Evolutionary conservation across 805 yeast genomes (phyloP), one percentile per base, ranked within the genome.

Genomic region (Torulaspora franciscae): DNA sequence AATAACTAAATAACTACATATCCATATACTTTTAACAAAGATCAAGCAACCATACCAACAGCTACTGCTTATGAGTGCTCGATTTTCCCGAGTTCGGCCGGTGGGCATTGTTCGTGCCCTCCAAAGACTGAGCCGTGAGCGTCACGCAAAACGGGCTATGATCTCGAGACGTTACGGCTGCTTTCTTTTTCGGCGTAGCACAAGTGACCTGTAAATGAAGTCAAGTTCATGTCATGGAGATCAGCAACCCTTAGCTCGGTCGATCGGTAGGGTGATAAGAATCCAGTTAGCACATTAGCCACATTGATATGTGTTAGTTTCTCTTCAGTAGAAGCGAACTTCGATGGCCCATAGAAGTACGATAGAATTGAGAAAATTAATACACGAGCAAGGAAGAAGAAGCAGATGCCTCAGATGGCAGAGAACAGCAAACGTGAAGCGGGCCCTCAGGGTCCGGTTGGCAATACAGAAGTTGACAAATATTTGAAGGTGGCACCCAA

Each of bases 401-500:
- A 14, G 26, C 13, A 19, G 22, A 19, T 24, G 26, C 26, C 38
- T 11, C 19, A 14, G 19, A 37, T 37, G 40, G 27, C 40, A 7
- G 40, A 37, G 17, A 27, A 33, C 33, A 27, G 28, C 25, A 27
- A 14, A 30, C 33, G 40, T 29, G 40, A 28, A 37, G 27, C n/a
- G 23, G 17, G 17, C 5, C 24, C 38, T 24, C 14, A 37, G 14
- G 46, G 32, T 19, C 42, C 38, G 37, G 27, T 14, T 17, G 17
- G 25, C 22, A 28, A 15, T 7, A 23, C 13, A 19, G 34, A 32
- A 22, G 26, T 43, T 32, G 49, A 37, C 13, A 48, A 46, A 37
- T 61, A 54, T 42, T 37, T 62, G 36, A 64, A 64, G 41, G 57
- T 65, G 15, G 48, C 65, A 6, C 65, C 68, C 6, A 59, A 48